Evolutionary conservation across 441 rosid species (phyloP).

Genomic region (Pelargonium citronellum): DNA sequence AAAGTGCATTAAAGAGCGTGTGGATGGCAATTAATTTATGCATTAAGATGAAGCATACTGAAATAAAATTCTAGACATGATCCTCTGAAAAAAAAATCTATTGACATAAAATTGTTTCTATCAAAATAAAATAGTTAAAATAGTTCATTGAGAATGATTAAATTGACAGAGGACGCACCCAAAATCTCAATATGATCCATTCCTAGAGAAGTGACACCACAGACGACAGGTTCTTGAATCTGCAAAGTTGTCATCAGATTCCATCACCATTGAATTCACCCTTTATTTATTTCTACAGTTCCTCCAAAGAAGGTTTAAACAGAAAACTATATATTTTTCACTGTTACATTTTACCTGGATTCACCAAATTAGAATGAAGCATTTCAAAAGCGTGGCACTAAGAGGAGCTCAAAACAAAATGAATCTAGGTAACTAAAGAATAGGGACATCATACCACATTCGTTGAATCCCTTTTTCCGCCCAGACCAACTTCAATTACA

Average conservation of each 20-base stretch:
- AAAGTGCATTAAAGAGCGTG: background rate
- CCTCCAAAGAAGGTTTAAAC: background rate
- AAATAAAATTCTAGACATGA: background rate
- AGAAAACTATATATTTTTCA: background rate
- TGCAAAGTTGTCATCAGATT: slow-evolving; percentile 32
- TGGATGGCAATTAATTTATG: background rate
- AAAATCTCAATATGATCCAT: slow-evolving; percentile 74
- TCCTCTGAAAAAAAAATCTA: background rate
- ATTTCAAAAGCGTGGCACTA: background rate
- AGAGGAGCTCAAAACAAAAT: background rate
- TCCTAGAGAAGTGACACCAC: slow-evolving; percentile 82
- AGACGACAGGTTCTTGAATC: slow-evolving; percentile 72
- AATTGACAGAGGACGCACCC: slow-evolving; percentile 36
- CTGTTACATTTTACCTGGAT: background rate
- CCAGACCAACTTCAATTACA: slow-evolving; percentile 84
- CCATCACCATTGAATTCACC: slow-evolving; percentile 1
- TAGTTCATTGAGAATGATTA: background rate
- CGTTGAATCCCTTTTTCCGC: slow-evolving; percentile 68
- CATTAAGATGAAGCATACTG: background rate
- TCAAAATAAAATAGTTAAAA: background rate
- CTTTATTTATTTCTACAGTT: background rate
- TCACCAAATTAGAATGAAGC: background rate
- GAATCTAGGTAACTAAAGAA: background rate
- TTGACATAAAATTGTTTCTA: background rate
- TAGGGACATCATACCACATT: slow-evolving; percentile 61